These are phyloP conservation scores for Ballota nigra DNA, from an alignment of 257 asterid genomes.

Conservation along the genomic window DNA sequence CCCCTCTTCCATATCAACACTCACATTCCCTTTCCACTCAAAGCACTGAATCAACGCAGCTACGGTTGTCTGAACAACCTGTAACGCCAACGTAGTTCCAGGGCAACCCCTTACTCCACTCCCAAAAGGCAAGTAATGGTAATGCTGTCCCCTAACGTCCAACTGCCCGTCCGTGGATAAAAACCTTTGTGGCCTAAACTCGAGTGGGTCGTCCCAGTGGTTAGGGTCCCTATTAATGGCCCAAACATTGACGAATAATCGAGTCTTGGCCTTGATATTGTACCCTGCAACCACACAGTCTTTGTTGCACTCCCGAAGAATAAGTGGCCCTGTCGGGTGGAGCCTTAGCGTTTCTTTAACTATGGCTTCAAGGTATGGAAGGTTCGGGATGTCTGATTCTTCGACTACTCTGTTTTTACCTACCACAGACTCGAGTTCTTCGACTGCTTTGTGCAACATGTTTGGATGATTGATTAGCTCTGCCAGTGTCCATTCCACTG, in stretches of 20 bases:
- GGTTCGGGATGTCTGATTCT: constrained; percentile 62
- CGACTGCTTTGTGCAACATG: constrained; percentile 40
- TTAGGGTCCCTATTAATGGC: constrained; percentile 62
- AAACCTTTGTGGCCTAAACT: constrained; percentile 70
- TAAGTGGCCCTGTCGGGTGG: constrained; percentile 75
- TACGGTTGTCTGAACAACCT: constrained; percentile 58
- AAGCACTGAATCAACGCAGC: constrained; percentile 76
- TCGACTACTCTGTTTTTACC: constrained; percentile 42
- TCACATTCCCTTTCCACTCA: constrained; percentile 45
- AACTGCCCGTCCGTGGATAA: constrained; percentile 26
- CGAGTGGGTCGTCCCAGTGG: constrained; percentile 62
- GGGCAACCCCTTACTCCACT: constrained; percentile 78
- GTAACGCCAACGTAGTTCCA: constrained; percentile 64
- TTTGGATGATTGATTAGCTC: constrained; percentile 70
- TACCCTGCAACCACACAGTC: constrained; percentile 55
- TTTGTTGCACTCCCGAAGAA: constrained; percentile 44
- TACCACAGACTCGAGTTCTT: constrained; percentile 48
- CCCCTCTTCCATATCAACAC: constrained; percentile 66
- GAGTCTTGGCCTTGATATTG: constrained; percentile 47
- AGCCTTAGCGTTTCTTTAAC: constrained; percentile 76
- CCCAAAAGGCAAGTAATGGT: constrained; percentile 66
- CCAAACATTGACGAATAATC: constrained; percentile 64
- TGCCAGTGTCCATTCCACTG: constrained; percentile 77
- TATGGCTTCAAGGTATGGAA: constrained; percentile 66
- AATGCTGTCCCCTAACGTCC: constrained; percentile 82